Evolutionary conservation across 73 alveolate genomes (phyloP), one percentile per base, ranked within the genome.

Genomic region (Tetrahymena malaccensis): DNA sequence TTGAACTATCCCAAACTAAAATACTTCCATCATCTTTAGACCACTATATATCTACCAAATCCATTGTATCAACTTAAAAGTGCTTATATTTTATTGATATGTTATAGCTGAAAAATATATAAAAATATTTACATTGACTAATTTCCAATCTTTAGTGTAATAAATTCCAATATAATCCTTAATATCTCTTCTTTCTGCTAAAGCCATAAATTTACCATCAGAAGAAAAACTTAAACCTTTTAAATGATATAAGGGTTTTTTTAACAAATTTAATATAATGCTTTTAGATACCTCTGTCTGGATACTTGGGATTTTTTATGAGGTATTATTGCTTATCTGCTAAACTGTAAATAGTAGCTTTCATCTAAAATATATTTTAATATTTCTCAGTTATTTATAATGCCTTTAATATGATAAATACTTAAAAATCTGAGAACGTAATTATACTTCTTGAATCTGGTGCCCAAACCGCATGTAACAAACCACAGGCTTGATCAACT

Each of bases 161-260:
- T 98, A 98, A 94, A 98, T 98, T 5, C 99, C 99, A 34, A 98
- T 96, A 96, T 95, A 98, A 95, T 98, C 99, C 94, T 98, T 98
- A 35, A 98, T 95, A 93, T 98, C 98, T 43, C 96, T 96, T 93
- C 99, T 97, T 95, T 98, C 99, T 6, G 99, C 99, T 56, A 98
- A 96, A 37, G 99, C 99, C 99, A 98, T 98, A 96, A 98, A 98
- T 96, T 98, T 98, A 55, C 98, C 98, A 96, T 98, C 98, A 57
- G 98, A 97, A 9, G 98, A 96, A 95, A 98, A 98, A 93, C 98
- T 70, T 19, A 25, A 19, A 31, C 89, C 89, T 70, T 27, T 27
- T 7, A 3, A 27, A 25, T 70, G 3, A n/a, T 70, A 8, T 27
- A 1, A 70, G 2, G 17, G 19, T 27, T 43, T 97, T 96, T 94